A percentile compares a stretch with the other conserved stretches of the same genome.
These are phyloP conservation scores for Lasiodiplodia citricola DNA, from an alignment of 2,329 filamentous ascomycete genomes.

Conservation along the genomic window DNA sequence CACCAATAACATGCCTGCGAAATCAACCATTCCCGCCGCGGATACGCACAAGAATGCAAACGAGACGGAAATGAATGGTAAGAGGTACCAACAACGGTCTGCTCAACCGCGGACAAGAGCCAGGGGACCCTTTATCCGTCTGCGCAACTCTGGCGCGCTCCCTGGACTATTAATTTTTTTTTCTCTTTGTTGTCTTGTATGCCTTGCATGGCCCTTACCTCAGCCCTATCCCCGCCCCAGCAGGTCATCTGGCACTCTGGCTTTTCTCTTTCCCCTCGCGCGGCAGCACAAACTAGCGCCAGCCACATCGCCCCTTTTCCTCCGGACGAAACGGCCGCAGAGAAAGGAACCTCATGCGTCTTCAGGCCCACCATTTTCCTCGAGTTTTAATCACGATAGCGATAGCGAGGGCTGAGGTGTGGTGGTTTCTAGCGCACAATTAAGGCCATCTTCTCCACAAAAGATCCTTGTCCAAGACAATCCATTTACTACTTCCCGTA, in stretches of 20 bases:
- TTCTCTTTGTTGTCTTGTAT: slow-evolving; percentile 12
- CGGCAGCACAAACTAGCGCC: neutral
- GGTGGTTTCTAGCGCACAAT: neutral
- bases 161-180: neutral
- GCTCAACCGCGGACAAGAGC: neutral
- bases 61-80: neutral
- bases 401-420: slow-evolving; percentile 3
- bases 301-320: neutral
- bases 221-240: slow-evolving; percentile 12
- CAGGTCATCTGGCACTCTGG: slow-evolving; percentile 18
- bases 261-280: neutral
- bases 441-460: neutral
- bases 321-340: neutral
- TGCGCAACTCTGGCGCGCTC: neutral
- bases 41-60: neutral
- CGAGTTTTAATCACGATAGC: neutral
- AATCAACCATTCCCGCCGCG: slow-evolving; percentile 1
- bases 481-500: neutral
- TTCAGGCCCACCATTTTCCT: neutral
- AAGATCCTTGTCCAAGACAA: neutral
- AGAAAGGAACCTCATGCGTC: neutral
- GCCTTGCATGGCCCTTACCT: slow-evolving; percentile 23
- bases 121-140: neutral
- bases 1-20: slow-evolving; percentile 11
- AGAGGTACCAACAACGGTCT: neutral